Base-by-base conservation (phyloP, 441 rosid genomes). In the Gossypium schwendimanii region DNA sequence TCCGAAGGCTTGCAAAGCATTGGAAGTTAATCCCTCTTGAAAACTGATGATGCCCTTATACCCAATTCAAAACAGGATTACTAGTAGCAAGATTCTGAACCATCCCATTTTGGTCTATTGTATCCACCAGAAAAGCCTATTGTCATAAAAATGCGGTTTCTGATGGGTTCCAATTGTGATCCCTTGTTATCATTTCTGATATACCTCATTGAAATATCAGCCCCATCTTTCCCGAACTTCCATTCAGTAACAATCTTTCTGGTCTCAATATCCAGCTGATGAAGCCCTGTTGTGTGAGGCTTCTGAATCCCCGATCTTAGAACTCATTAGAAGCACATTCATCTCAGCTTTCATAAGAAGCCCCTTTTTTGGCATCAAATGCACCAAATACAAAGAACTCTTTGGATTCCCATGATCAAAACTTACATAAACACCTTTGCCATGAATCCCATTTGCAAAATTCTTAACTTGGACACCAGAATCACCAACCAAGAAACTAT, bases 321-420 rank as follows among this genome's bases (percentile, higher is more conserved):
- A 98, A 83, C 99, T 95, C 98, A 95, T 92, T 69, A 95, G 91
- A 74, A 95, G 73, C 99, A 95, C 91, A 71, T 89, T 95, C 60
- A 95, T 95, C 86, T 95, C 99, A 58, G 98, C 95, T 73, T 87
- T 93, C 97, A 95, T 91, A 63, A 93, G 93, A 68, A 95, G 97
- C 24, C 95, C 95, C 81, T 90, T 95, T 74, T 84, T 91, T 0
- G 92, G 97, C 0, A 94, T 84, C 2, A 93, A 87, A 63, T 88
- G 85, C 65, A 76, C 82, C 68, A 79, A 52, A 33, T 76, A 63
- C 11, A 82, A 80, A 70, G 77, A 60, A 41, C 77, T 75, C 61
- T 75, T 77, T 21, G 70, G 76, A 66, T 75, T 79, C 68, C 87
- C 86, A 60, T 62, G 63, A 18, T 83, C 92, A 55, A 89, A 92